Evolutionary conservation across 2,329 filamentous ascomycete species (phyloP).

Genomic region (Xylariaceae sp.): DNA sequence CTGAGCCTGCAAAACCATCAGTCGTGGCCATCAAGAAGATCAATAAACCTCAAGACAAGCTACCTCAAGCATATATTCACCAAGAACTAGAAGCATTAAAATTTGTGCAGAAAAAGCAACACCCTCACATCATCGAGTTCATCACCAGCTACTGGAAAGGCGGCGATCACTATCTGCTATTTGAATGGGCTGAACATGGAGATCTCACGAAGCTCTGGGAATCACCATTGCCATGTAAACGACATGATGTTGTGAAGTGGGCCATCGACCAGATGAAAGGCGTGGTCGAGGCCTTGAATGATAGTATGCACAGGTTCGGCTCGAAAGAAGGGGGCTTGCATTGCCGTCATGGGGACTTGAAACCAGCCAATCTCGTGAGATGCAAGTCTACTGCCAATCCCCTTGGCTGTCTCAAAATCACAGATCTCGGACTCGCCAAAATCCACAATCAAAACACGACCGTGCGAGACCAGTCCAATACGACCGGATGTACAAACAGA

Average conservation of each 20-base stretch:
- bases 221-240: background rate
- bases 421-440: background rate
- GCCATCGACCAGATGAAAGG: background rate
- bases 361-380: background rate
- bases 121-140: background rate
- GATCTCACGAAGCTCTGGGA: background rate
- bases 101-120: background rate
- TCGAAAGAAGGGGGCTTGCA: background rate
- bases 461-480: no score
- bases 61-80: background rate
- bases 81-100: background rate
- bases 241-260: background rate
- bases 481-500: no score
- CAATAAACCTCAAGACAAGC: background rate
- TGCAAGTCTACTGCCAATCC: background rate
- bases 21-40: background rate
- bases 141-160: background rate
- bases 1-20: no score
- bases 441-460: background rate
- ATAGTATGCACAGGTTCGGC: background rate
- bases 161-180: background rate
- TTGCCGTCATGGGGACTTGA: background rate
- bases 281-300: background rate
- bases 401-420: background rate
- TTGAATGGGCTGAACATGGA: background rate